Conservation (phyloP, 192 early-diverging fungal genomes). For the Diversispora epigaea region DNA sequence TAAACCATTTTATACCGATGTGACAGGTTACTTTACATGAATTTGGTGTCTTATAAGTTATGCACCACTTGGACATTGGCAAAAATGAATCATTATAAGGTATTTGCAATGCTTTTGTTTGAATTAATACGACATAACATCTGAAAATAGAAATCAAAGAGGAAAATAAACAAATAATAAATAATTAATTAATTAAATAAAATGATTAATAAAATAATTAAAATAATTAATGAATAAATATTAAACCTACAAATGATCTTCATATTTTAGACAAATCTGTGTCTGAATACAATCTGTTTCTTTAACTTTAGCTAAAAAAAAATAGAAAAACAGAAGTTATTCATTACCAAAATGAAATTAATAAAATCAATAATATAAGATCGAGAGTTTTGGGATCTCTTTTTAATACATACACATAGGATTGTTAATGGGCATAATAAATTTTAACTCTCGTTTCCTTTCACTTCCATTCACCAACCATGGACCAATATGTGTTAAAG, state of each 20-base stretch:
- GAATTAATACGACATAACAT: conserved; percentile 46
- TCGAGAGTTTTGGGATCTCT: neutral
- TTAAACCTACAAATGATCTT: conserved; percentile 58
- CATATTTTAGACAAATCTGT: conserved; percentile 52
- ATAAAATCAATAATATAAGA: neutral
- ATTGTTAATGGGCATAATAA: conserved; percentile 69
- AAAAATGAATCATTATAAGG: conserved; percentile 73
- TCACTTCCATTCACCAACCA: conserved; percentile 29
- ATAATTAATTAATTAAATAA: neutral
- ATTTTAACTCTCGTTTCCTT: conserved; percentile 52
- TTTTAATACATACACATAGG: conserved; percentile 55
- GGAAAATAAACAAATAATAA: conserved; percentile 32
- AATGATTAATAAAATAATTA: neutral
- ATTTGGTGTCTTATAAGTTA: conserved; percentile 56
- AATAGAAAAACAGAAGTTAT: neutral
- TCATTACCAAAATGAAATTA: neutral
- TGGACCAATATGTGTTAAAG: neutral
- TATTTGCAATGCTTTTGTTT: conserved; percentile 54
- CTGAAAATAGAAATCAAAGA: conserved; percentile 16
- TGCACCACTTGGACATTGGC: conserved; percentile 62
- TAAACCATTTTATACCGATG: conserved; percentile 66
- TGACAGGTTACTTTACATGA: conserved; percentile 55
- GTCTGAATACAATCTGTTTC: conserved; percentile 64
- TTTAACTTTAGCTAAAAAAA: conserved; percentile 61
- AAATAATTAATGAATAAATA: conserved; percentile 31